These are phyloP conservation scores for Cutaneotrichosporon arboriforme DNA, from an alignment of 1,284 basidiomycete genomes.

Conservation along the genomic window DNA sequence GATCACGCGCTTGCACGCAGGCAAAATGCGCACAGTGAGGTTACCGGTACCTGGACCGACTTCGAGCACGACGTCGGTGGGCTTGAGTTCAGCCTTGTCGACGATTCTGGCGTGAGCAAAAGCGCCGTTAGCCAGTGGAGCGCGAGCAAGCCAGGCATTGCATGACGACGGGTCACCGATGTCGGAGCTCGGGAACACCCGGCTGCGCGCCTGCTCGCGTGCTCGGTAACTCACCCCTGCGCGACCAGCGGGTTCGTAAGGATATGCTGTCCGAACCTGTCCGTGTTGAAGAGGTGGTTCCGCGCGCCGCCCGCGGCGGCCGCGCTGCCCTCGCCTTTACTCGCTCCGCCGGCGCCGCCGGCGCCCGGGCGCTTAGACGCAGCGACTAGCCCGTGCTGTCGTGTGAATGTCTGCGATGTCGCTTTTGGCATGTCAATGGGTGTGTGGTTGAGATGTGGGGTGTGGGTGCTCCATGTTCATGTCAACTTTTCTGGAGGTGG, in stretches of 20 bases:
- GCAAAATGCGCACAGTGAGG: constrained; percentile 86
- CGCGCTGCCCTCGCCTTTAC: constrained; percentile 25
- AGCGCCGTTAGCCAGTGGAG: neutral
- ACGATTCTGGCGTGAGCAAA: constrained; percentile 68
- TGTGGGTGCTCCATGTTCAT: neutral
- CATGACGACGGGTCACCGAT: neutral
- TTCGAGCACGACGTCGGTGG: constrained; percentile 93
- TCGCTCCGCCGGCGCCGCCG: constrained; percentile 8
- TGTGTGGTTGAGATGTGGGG: neutral
- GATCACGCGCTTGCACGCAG: constrained; percentile 85
- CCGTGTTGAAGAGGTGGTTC: constrained; percentile 89
- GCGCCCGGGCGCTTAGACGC: constrained; percentile 28
- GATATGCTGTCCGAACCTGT: constrained; percentile 94
- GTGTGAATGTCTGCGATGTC: constrained; percentile 72
- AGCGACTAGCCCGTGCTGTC: constrained; percentile 63
- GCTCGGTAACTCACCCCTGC: constrained; percentile 62
- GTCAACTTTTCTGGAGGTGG: constrained; percentile 8
- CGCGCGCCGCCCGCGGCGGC: constrained; percentile 56
- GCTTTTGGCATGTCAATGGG: constrained; percentile 87
- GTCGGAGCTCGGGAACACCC: neutral
- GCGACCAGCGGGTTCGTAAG: constrained; percentile 88
- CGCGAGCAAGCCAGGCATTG: no score
- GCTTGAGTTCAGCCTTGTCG: constrained; percentile 83
- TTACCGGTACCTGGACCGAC: constrained; percentile 99
- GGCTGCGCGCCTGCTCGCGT: neutral